Evolutionary conservation across 495 filamentous ascomycete species (phyloP).

Genomic region (Paragyromitra xinjiangensis): DNA sequence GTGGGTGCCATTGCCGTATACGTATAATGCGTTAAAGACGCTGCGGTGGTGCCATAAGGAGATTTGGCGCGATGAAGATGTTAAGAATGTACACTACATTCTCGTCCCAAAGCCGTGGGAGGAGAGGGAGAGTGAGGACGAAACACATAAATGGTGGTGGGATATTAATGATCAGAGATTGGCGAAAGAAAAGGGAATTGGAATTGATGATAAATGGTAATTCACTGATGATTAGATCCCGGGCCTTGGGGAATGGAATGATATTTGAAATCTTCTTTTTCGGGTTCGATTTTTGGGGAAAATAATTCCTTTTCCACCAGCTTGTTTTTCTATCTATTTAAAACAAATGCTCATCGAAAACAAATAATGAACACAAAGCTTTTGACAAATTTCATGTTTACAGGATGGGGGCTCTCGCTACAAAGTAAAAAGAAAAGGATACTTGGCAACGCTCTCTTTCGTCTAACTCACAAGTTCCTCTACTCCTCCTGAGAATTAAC

Average conservation of each 20-base stretch:
- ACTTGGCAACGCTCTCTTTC: background rate
- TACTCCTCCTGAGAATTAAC: constrained; percentile 5
- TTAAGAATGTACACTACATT: constrained; percentile 85
- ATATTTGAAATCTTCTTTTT: background rate
- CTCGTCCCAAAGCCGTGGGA: constrained; percentile 86
- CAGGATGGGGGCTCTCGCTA: constrained; percentile 7
- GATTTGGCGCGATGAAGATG: constrained; percentile 78
- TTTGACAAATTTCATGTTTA: constrained; percentile 19
- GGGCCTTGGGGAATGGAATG: background rate
- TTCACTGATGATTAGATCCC: constrained; percentile 39
- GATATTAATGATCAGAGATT: constrained; percentile 66
- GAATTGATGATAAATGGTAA: constrained; percentile 60
- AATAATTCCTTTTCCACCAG: background rate
- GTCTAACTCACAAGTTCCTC: constrained; percentile 1
- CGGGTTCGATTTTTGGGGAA: background rate
- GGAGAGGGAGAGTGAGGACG: constrained; percentile 64
- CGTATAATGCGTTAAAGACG: constrained; percentile 86
- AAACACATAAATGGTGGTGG: constrained; percentile 75
- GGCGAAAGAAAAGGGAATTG: constrained; percentile 61
- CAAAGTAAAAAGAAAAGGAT: background rate
- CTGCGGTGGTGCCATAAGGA: constrained; percentile 74
- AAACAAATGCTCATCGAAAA: background rate
- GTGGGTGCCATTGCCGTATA: constrained; percentile 79
- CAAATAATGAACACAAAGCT: constrained; percentile 24
- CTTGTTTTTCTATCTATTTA: background rate